phyloP scores from a whole-genome alignment of 768 basidiomycete genomes.

The Kwoniella newhampshirensis region DNA sequence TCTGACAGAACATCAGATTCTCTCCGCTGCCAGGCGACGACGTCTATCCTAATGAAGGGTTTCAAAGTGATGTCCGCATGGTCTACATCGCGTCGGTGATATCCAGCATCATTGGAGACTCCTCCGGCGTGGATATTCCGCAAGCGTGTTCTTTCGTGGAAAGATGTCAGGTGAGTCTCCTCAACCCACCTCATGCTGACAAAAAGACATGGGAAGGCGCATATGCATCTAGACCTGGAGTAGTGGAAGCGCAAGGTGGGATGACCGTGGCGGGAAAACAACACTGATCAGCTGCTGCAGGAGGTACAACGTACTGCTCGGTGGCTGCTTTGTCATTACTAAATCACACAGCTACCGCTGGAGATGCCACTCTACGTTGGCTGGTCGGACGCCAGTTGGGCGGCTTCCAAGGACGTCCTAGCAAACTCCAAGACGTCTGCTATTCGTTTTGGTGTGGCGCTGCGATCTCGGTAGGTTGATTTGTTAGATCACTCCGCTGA shows the following conservation, averaged over 20 bases:
- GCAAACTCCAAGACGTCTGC: constrained; percentile 85
- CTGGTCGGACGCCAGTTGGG: constrained; percentile 74
- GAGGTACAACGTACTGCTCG: constrained; percentile 91
- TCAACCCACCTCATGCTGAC: constrained; percentile 1
- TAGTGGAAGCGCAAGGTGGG: constrained; percentile 78
- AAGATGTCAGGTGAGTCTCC: constrained; percentile 66
- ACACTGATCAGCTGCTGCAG: constrained; percentile 55
- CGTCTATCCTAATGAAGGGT: constrained; percentile 14
- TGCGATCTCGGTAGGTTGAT: constrained; percentile 64
- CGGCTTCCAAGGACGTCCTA: constrained; percentile 84
- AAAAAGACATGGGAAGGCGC: constrained; percentile 86
- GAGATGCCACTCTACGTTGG: constrained; percentile 67
- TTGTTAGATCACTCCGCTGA: background rate
- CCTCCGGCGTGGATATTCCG: constrained; percentile 68
- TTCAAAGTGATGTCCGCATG: constrained; percentile 73
- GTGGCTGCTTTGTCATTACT: constrained; percentile 70
- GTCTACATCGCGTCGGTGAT: constrained; percentile 85
- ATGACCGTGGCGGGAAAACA: background rate
- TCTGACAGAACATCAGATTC: constrained; percentile 41
- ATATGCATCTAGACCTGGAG: constrained; percentile 73
- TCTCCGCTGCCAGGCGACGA: constrained; percentile 52
- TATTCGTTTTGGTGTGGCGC: constrained; percentile 97
- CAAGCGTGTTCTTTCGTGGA: constrained; percentile 66
- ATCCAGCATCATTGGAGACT: constrained; percentile 70
- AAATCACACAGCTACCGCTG: constrained; percentile 39